These are phyloP conservation scores for Lippia alba DNA, from an alignment of 305 asterid species.

Conservation along the genomic window DNA sequence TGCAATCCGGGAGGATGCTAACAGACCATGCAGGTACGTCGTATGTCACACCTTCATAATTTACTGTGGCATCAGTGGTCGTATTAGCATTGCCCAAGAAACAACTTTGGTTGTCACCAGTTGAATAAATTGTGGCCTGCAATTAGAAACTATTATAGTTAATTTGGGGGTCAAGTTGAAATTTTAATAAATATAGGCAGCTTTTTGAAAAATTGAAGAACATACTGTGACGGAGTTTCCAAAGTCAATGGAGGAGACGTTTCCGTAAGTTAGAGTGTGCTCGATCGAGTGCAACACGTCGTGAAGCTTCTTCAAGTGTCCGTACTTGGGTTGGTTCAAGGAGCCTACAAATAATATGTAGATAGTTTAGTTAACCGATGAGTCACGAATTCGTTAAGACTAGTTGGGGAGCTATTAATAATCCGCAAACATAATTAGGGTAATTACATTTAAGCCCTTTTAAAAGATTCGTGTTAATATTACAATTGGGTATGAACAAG, in stretches of 20 bases:
- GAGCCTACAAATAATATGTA: not conserved
- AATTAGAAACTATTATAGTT: not conserved
- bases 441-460: too few relatives aligned
- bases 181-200: too few relatives aligned
- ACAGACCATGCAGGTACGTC: conserved; percentile 80
- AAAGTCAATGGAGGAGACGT: conserved; percentile 26
- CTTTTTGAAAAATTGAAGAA: not conserved
- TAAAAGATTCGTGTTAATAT: too few relatives aligned
- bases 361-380: too few relatives aligned
- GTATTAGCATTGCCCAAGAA: conserved; percentile 56
- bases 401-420: too few relatives aligned
- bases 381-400: too few relatives aligned
- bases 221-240: conserved; percentile 33
- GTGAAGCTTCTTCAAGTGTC: conserved; percentile 74
- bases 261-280: conserved; percentile 57
- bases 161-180: too few relatives aligned
- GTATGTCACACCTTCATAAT: conserved; percentile 42
- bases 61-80: conserved; percentile 48
- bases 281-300: conserved; percentile 55
- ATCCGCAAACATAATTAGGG: too few relatives aligned
- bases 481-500: too few relatives aligned
- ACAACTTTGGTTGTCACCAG: conserved; percentile 49
- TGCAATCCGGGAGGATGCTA: conserved; percentile 62
- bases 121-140: conserved; percentile 30
- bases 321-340: not conserved